phyloP scores from a whole-genome alignment of 2,329 filamentous ascomycete species.

The Diaporthe sp. region DNA sequence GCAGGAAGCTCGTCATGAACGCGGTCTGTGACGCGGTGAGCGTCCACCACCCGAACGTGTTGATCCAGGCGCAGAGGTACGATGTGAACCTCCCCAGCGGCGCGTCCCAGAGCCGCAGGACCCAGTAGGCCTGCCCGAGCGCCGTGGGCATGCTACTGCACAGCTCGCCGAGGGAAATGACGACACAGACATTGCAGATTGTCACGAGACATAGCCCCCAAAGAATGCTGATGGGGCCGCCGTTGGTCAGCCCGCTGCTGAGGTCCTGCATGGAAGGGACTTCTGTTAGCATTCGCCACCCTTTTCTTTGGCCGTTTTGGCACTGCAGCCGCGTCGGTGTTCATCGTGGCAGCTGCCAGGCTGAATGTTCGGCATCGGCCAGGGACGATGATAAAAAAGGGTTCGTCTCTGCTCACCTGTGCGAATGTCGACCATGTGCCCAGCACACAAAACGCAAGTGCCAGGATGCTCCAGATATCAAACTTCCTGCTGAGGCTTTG shows the following conservation, averaged over 20 bases:
- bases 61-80: conserved; percentile 72
- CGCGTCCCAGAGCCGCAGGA: conserved; percentile 52
- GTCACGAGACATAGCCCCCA: conserved; percentile 68
- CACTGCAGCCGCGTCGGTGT: too few relatives aligned
- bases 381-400: background rate
- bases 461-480: conserved; percentile 67
- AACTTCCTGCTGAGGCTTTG: conserved; percentile 61
- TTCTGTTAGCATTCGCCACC: background rate
- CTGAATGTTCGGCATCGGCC: background rate
- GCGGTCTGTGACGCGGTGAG: conserved; percentile 67
- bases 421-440: conserved; percentile 71
- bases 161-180: conserved; percentile 66
- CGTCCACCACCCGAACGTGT: conserved; percentile 71
- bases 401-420: conserved; percentile 46
- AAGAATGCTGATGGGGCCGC: conserved; percentile 66
- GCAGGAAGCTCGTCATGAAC: conserved; percentile 69
- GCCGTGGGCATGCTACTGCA: conserved; percentile 71
- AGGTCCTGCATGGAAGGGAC: conserved; percentile 48
- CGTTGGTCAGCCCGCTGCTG: conserved; percentile 64
- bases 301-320: background rate
- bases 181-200: conserved; percentile 65
- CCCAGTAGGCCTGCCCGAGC: conserved; percentile 71
- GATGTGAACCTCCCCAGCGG: conserved; percentile 61
- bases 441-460: conserved; percentile 68
- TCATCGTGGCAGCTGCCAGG: too few relatives aligned